Conservation (phyloP, 768 basidiomycete genomes). For the Collybiopsis confluens region DNA sequence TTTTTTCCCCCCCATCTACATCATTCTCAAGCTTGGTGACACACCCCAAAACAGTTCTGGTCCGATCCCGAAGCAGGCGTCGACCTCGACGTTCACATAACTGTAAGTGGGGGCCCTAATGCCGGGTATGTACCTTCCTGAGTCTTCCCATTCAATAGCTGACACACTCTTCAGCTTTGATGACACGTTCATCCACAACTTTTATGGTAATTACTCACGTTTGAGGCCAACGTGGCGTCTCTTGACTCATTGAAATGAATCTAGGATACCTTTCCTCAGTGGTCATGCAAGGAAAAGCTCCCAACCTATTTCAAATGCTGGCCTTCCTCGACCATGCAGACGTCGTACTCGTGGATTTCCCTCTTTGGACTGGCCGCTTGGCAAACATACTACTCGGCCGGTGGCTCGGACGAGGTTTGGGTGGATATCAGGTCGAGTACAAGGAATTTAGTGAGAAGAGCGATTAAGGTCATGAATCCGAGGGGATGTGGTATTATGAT, state of each 20-base stretch:
- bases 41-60: conserved; percentile 20
- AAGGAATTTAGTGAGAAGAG: conserved; percentile 13
- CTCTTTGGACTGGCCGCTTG: conserved; percentile 16
- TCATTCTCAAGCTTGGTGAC: neutral
- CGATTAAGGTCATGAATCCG: no score
- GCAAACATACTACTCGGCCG: conserved; percentile 19
- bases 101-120: conserved; percentile 21
- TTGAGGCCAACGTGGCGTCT: neutral
- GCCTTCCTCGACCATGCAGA: conserved; percentile 22
- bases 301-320: conserved; percentile 22
- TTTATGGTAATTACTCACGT: conserved; percentile 10
- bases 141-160: neutral
- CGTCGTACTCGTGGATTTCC: conserved; percentile 20
- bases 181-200: conserved; percentile 23
- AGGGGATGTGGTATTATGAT: neutral
- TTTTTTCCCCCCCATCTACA: neutral
- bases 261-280: conserved; percentile 18
- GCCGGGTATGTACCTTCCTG: conserved; percentile 12
- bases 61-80: conserved; percentile 19
- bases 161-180: conserved; percentile 15
- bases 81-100: conserved; percentile 21
- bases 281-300: conserved; percentile 17
- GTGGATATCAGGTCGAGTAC: conserved; percentile 20
- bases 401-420: conserved; percentile 19
- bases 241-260: no score